These are phyloP conservation scores for Ballota nigra DNA, from an alignment of 257 asterid genomes.

Conservation along the genomic window DNA sequence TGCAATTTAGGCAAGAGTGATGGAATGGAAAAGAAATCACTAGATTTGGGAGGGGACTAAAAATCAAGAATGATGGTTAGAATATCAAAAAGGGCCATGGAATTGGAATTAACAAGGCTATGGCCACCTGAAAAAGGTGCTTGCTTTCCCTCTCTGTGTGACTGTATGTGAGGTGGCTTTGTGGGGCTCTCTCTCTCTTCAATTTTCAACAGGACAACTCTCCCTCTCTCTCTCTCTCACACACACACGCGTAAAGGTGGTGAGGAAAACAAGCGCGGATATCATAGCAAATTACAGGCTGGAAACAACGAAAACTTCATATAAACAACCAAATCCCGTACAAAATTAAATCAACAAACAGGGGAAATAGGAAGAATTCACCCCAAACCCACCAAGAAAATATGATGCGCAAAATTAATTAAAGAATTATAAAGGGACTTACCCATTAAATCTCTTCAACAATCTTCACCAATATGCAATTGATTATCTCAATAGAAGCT, in stretches of 20 bases:
- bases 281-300: slow-evolving; percentile 41
- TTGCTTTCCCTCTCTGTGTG: slow-evolving; percentile 13
- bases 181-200: slow-evolving; percentile 39
- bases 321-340: slow-evolving; percentile 26
- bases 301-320: slow-evolving; percentile 28
- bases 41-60: slow-evolving; percentile 35
- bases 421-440: slow-evolving; percentile 25
- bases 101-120: slow-evolving; percentile 35
- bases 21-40: slow-evolving; percentile 11
- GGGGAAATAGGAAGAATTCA: not conserved
- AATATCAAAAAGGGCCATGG: slow-evolving; percentile 32
- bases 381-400: slow-evolving; percentile 15
- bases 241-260: slow-evolving; percentile 28
- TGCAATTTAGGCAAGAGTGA: not conserved
- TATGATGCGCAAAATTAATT: not conserved
- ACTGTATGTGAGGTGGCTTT: slow-evolving; percentile 35
- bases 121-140: slow-evolving; percentile 29
- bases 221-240: slow-evolving; percentile 6
- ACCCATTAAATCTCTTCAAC: slow-evolving; percentile 48
- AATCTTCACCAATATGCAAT: slow-evolving; percentile 26
- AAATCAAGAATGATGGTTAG: slow-evolving; percentile 31
- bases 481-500: slow-evolving; percentile 24
- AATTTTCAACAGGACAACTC: slow-evolving; percentile 25
- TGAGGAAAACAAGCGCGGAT: slow-evolving; percentile 25
- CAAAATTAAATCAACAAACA: slow-evolving; percentile 8